Conservation (phyloP, 345 rosid species). For the Noccaea caerulescens region DNA sequence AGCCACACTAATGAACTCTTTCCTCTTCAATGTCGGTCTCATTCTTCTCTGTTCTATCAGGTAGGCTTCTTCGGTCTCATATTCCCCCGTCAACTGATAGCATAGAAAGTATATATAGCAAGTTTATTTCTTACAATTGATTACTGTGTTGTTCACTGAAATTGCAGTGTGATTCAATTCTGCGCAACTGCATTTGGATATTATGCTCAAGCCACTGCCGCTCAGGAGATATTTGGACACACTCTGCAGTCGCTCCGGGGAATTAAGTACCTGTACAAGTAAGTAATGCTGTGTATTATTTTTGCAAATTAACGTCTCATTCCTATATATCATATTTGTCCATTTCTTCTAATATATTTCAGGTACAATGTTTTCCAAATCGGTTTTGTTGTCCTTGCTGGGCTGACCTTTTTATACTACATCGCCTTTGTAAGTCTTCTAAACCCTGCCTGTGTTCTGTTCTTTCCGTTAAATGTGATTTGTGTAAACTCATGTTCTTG, state of each 20-base stretch:
- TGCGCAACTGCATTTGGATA: conserved; percentile 93
- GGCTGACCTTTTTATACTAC: conserved; percentile 81
- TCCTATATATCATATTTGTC: neutral
- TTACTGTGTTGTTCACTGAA: conserved; percentile 34
- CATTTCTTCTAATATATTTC: conserved; percentile 20
- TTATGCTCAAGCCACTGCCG: conserved; percentile 97
- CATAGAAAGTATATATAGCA: conserved; percentile 5
- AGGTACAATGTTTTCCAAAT: conserved; percentile 96
- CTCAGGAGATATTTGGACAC: conserved; percentile 96
- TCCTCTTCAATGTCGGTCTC: conserved; percentile 94
- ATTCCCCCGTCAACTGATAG: too few species aligned
- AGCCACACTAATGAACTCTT: conserved; percentile 94
- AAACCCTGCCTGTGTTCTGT: neutral
- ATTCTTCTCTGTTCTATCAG: conserved; percentile 93
- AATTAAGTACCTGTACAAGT: conserved; percentile 89
- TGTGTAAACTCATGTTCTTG: conserved; percentile 12
- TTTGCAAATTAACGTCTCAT: neutral
- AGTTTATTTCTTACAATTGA: neutral
- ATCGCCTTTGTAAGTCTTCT: conserved; percentile 69
- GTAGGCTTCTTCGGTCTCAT: conserved; percentile 46
- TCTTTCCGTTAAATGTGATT: neutral
- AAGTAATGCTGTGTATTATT: conserved; percentile 42
- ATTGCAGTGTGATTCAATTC: conserved; percentile 89
- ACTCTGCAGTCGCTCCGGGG: conserved; percentile 95
- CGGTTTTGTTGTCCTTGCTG: conserved; percentile 77